Base-by-base conservation (phyloP, 768 basidiomycete species). In the Mycena rosella region DNA sequence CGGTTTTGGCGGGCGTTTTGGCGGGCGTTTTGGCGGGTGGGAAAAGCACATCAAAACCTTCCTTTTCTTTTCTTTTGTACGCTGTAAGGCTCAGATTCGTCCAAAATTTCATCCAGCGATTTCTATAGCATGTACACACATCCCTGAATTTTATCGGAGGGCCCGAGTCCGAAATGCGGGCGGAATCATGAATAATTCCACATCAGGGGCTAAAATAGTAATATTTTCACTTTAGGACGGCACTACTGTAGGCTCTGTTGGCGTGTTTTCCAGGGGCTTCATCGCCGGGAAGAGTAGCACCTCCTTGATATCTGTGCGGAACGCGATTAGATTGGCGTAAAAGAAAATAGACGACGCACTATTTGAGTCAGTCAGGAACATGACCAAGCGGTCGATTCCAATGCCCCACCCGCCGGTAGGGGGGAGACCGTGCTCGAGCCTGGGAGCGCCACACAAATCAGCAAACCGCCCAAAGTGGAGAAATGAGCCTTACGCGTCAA, bases 381-480 rank as follows among this genome's bases (percentile, higher is more conserved):
- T 99, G 81, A 98, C 95, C 42, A 99, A 85, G 67, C 96, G 91
- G 77, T 98, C 96, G 72, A 98, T 93, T 60, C 97, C 96, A 60
- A 98, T 85, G 69, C 96, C 97, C 95, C 96, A 99, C 49, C 97
- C 97, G 65, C 96, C 97, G 5, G 97, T 99, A 0, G 98, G 98
- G 7, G 98, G 96, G 2, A 99, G 88, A 78, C 96, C 98, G 75
- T 99, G 95, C 80, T 99, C 98, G 70, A 99, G 89, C 3, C 95
- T 96, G 74, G 3, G 42, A 38, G 38, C 38, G 38, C 11, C 30
- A 59, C 18, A n/a, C 18, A 13, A 13, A 32, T 34, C 11, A 20
- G 45, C 70, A 69, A 58, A 55, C 27, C 27, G n/a, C 24, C 27
- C 52, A 34, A 44, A 38, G 5, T 13, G 60, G 27, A n/a, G 63